phyloP scores from a whole-genome alignment of 306 rosid species.

The Lathyrus tuberosus region DNA sequence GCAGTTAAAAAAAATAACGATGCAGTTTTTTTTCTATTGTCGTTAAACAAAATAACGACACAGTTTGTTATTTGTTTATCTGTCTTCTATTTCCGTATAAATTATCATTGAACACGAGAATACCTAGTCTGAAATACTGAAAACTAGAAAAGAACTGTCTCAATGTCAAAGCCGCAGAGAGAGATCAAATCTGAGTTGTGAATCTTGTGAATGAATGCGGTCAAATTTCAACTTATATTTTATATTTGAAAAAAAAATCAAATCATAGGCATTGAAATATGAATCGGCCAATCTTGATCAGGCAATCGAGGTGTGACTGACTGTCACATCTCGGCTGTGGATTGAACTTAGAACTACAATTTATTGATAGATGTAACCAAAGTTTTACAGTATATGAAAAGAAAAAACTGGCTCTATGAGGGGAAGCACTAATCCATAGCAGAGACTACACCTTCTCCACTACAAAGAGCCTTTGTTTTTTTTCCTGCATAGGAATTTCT shows the following conservation, averaged over 20 bases:
- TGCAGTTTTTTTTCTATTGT: too few species aligned
- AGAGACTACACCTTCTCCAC: constrained; percentile 28
- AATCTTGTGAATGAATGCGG: neutral
- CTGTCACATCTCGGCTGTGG: neutral
- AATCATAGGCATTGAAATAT: too few species aligned
- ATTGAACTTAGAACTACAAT: constrained; percentile 39
- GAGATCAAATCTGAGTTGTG: neutral
- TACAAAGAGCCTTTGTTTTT: constrained; percentile 35
- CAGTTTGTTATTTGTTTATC: too few species aligned
- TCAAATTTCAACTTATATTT: neutral
- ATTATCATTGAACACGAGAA: too few species aligned
- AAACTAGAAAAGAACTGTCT: neutral
- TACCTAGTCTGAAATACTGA: too few species aligned
- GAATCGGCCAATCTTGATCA: neutral
- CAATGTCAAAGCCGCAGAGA: neutral
- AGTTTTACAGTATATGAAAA: constrained; percentile 32
- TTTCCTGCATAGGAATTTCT: constrained; percentile 32
- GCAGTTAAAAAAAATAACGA: too few species aligned
- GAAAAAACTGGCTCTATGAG: constrained; percentile 40
- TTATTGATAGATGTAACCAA: constrained; percentile 39
- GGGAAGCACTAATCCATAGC: constrained; percentile 26
- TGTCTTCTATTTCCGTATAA: too few species aligned
- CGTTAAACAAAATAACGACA: too few species aligned
- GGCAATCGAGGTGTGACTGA: neutral
- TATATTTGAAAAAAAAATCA: too few species aligned